Conservation (phyloP, 2,329 filamentous ascomycete genomes). For the Aspergillus persii region DNA sequence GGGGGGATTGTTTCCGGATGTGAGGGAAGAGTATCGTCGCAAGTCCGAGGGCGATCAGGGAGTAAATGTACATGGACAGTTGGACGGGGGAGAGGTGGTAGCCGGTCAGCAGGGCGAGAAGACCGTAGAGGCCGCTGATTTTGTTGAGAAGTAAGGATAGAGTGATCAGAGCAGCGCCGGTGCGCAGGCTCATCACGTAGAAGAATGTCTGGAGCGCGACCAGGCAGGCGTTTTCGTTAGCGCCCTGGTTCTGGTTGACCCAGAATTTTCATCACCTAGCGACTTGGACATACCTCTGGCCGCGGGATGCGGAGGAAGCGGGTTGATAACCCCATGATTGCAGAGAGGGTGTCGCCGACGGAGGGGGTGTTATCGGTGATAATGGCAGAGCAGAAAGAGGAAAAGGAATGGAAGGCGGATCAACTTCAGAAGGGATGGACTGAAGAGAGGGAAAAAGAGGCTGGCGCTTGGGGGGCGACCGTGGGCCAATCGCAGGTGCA, state of each 20-base stretch:
- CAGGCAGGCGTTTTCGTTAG: neutral
- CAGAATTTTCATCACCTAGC: neutral
- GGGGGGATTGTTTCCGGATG: conserved; percentile 73
- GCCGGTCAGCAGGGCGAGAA: conserved; percentile 85
- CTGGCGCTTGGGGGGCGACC: conserved; percentile 7
- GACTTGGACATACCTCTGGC: conserved; percentile 42
- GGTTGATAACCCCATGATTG: conserved; percentile 38
- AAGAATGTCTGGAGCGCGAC: conserved; percentile 66
- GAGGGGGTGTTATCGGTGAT: neutral
- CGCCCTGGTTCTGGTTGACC: neutral
- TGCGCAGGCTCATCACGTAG: conserved; percentile 80
- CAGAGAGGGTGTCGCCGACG: conserved; percentile 13
- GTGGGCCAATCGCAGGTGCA: conserved; percentile 4
- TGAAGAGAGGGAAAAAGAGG: conserved; percentile 10
- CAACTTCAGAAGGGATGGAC: conserved; percentile 1
- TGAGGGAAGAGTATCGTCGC: conserved; percentile 72
- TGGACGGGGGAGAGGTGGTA: conserved; percentile 79
- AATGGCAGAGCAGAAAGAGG: conserved; percentile 9
- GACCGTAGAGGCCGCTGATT: conserved; percentile 82
- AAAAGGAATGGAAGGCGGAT: conserved; percentile 6
- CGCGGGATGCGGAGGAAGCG: conserved; percentile 50
- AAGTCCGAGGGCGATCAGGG: conserved; percentile 66
- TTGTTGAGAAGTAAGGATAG: conserved; percentile 87
- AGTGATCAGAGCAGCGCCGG: conserved; percentile 80
- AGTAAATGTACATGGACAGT: conserved; percentile 89